phyloP scores from a whole-genome alignment of 352 stramenopile species.

The Phytophthora lateralis region DNA sequence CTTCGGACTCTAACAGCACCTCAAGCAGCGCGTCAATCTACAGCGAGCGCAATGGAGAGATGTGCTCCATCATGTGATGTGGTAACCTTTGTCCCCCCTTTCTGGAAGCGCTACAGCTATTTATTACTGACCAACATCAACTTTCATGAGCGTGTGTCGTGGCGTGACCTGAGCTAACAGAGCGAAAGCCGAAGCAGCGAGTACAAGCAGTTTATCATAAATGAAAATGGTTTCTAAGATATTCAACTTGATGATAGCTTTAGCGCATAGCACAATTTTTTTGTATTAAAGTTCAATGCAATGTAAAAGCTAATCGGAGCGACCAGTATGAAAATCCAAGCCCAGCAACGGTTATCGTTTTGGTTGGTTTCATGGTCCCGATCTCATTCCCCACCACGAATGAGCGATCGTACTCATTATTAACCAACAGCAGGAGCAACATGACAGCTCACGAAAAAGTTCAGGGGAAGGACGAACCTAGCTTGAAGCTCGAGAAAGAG shows the following conservation, averaged over 20 bases:
- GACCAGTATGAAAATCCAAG: neutral
- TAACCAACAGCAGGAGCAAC: neutral
- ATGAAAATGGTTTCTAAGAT: constrained; percentile 12
- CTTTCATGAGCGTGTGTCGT: constrained; percentile 25
- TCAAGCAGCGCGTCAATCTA: constrained; percentile 25
- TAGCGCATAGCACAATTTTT: no score
- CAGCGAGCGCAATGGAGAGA: constrained; percentile 41
- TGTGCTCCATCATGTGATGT: constrained; percentile 45
- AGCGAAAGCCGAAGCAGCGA: constrained; percentile 21
- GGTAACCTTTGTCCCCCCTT: constrained; percentile 14
- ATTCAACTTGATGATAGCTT: no score
- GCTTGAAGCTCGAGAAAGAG: neutral
- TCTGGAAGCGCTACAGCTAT: constrained; percentile 42
- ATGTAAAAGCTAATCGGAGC: no score
- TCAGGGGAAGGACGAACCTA: neutral
- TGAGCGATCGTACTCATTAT: neutral
- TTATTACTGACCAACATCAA: constrained; percentile 41
- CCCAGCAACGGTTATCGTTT: neutral
- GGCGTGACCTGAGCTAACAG: constrained; percentile 25
- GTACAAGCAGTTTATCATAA: constrained; percentile 29
- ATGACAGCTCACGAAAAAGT: constrained; percentile 7
- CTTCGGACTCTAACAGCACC: constrained; percentile 26
- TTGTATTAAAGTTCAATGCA: no score
- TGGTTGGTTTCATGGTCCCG: constrained; percentile 16
- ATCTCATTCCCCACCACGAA: neutral